Evolutionary conservation across 139 green algal genomes (phyloP).

Genomic region (Gonium pectorale): DNA sequence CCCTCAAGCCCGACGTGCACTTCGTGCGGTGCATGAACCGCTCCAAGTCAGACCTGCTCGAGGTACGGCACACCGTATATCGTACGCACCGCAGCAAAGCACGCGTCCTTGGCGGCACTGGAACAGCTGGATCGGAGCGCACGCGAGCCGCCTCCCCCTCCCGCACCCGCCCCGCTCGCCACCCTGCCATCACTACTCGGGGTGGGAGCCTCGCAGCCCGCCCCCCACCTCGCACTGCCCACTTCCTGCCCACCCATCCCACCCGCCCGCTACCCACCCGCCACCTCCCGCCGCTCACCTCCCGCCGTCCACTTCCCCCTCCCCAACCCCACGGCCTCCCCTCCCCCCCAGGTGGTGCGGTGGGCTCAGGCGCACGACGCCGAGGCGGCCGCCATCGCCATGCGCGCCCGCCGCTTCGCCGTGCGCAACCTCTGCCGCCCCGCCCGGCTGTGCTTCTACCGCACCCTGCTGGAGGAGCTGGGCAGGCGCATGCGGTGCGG

Average conservation of each 20-base stretch:
- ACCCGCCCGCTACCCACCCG: background rate
- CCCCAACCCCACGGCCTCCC: background rate
- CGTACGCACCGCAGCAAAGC: background rate
- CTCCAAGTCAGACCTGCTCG: background rate
- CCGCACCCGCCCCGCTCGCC: background rate
- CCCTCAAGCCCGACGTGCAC: background rate
- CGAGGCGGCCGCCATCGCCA: background rate
- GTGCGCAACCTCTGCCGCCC: constrained; percentile 1
- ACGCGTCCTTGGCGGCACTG: background rate
- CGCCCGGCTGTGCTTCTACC: constrained; percentile 37
- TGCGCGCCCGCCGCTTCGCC: background rate
- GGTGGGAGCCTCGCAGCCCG: background rate
- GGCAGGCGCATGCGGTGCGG: constrained; percentile 22
- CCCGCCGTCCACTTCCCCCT: background rate
- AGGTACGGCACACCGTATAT: background rate
- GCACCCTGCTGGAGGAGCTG: constrained; percentile 17
- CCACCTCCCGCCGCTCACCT: background rate
- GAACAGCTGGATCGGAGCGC: no score
- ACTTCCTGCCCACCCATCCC: background rate
- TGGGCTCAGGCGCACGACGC: constrained; percentile 5
- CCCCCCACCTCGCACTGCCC: background rate
- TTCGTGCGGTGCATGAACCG: background rate
- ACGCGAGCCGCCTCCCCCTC: no score
- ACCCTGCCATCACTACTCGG: background rate
- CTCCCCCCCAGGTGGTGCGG: constrained; percentile 1